Evolutionary conservation across 2,329 filamentous ascomycete species (phyloP).

Genomic region (Calonectria hawksworthii): DNA sequence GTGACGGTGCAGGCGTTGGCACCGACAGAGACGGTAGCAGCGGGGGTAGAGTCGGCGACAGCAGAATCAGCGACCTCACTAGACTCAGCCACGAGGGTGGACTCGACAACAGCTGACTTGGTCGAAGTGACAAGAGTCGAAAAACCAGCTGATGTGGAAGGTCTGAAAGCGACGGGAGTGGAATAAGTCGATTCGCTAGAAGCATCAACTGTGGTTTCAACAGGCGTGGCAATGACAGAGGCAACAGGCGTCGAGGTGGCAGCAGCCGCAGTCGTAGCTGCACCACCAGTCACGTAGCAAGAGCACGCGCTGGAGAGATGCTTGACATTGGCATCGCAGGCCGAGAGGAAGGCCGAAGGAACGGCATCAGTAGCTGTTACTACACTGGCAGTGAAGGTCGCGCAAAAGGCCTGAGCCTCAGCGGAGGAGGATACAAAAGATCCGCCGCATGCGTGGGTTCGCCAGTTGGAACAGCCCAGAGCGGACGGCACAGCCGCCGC

Average conservation of each 20-base stretch:
- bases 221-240: neutral
- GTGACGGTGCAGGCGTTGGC: constrained; percentile 25
- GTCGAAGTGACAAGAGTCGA: constrained; percentile 11
- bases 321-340: neutral
- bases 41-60: neutral
- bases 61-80: neutral
- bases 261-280: neutral
- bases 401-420: neutral
- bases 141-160: neutral
- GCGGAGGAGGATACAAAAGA: neutral
- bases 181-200: neutral
- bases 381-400: neutral
- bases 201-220: neutral
- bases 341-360: neutral
- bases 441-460: constrained; percentile 13
- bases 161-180: neutral
- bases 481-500: constrained; percentile 28
- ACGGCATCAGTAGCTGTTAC: neutral
- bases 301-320: neutral
- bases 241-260: neutral
- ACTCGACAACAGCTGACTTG: neutral
- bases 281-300: neutral
- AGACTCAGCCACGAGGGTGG: neutral
- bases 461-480: constrained; percentile 12
- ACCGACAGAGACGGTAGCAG: neutral